Evolutionary conservation across 148 eudicot species (phyloP), one percentile per base, ranked within the genome.

Genomic region (Spergularia marina): DNA sequence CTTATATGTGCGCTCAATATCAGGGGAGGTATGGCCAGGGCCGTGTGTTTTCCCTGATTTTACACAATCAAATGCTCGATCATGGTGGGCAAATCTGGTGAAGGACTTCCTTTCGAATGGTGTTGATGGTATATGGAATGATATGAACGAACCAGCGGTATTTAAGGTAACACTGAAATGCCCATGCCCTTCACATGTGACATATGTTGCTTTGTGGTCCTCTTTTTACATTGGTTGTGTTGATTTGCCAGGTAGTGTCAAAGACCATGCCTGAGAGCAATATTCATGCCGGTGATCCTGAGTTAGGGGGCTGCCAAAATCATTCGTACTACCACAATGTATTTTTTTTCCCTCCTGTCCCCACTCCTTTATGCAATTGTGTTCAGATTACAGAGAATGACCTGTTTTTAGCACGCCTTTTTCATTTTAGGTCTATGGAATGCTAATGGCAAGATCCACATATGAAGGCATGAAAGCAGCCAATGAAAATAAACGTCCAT

Each of bases 51-150:
- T 95, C 75, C 99, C 99, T 62, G 99, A 95, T 83, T 95, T 82
- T 81, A 91, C 97, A 56, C 92, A 91, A 79, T 88, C 94, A 72
- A 85, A 88, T 82, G 87, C 91, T 78, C 94, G 98, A 71, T 88
- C 88, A 30, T 95, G 99, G 99, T 95, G 99, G 99, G 90, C 94
- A 74, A 72, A 76, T 84, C 83, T 95, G 77, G 99, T 95, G 40
- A 92, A 91, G 83, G 91, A 81, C 57, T 95, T 95, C 56, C 51
- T 82, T 73, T 74, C 91, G 75, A 85, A 91, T 79, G 99, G 98
- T 51, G 97, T 95, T 79, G 99, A 92, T 85, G 99, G 99, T 80
- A 89, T 96, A 80, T 96, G 99, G 99, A 96, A 96, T 83, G 99
- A 96, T 79, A 96, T 96, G 99, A 96, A 96, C 79, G 99, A 96